A percentile compares a stretch with the other conserved stretches of the same genome.
phyloP scores from a whole-genome alignment of 1,284 basidiomycete genomes.

The Kalmanozyma brasiliensis region DNA sequence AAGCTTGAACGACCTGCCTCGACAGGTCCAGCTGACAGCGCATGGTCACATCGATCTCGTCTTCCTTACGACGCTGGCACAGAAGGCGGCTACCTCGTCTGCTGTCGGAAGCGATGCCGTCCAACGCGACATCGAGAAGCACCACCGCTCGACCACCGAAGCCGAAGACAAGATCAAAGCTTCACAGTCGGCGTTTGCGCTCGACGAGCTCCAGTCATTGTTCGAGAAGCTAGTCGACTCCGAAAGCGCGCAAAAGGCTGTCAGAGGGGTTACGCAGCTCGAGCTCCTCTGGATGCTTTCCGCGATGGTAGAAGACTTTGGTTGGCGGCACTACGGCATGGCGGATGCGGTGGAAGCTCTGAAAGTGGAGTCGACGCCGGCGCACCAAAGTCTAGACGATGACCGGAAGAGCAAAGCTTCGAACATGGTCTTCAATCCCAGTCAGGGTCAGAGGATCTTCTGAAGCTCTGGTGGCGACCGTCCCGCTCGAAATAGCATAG shows the following conservation, averaged over 20 bases:
- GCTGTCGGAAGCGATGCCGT: background rate
- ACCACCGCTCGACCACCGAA: conserved; percentile 16
- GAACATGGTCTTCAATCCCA: conserved; percentile 30
- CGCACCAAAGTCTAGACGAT: conserved; percentile 10
- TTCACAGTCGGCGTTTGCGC: conserved; percentile 12
- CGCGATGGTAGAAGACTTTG: conserved; percentile 20
- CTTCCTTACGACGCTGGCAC: conserved; percentile 11
- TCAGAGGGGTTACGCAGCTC: conserved; percentile 12
- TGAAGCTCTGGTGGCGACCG: background rate
- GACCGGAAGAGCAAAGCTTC: conserved; percentile 27
- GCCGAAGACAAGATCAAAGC: conserved; percentile 28
- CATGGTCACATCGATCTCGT: conserved; percentile 32
- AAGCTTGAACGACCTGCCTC: background rate
- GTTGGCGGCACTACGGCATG: conserved; percentile 19
- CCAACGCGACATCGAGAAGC: conserved; percentile 8
- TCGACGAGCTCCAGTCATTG: conserved; percentile 12
- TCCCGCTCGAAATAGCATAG: too few species aligned
- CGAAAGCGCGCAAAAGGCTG: background rate
- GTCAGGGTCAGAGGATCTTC: conserved; percentile 24
- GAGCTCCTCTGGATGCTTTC: conserved; percentile 28
- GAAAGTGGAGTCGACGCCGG: conserved; percentile 18
- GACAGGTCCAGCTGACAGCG: conserved; percentile 16
- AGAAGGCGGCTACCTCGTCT: conserved; percentile 5
- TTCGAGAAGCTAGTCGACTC: background rate
- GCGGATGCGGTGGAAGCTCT: conserved; percentile 18